Evolutionary conservation across 495 filamentous ascomycete genomes (phyloP), one percentile per base, ranked within the genome.

Genomic region (Apodospora peruviana): DNA sequence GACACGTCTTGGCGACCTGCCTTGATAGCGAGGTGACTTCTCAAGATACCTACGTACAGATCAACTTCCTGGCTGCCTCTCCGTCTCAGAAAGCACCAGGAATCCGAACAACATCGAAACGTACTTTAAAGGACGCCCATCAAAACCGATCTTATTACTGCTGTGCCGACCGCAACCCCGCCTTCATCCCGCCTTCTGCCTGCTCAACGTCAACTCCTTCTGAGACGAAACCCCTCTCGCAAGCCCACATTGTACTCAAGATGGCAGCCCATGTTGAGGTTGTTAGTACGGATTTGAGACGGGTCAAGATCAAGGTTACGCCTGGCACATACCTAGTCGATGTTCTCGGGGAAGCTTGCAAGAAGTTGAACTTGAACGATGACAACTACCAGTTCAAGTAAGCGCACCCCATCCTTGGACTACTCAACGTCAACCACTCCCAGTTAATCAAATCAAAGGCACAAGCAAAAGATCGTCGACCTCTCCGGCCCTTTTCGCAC

Each of bases 181-280:
- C 44, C 41, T n/a, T 20, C 20, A 27, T 32, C 41, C 21, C 25
- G n/a, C 16, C 25, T 34, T 14, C 12, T 1, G 35, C 1, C 43
- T 35, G 12, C 18, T 3, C 3, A 9, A 21, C 5, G 12, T 5
- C 12, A 34, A 8, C 25, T 19, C 39, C n/a, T n/a, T n/a, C n/a
- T n/a, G n/a, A n/a, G n/a, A n/a, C n/a, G n/a, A n/a, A n/a, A n/a
- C n/a, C n/a, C n/a, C n/a, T n/a, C n/a, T n/a, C n/a, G n/a, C n/a
- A n/a, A n/a, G n/a, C n/a, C n/a, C n/a, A n/a, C n/a, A n/a, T n/a
- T n/a, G n/a, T n/a, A n/a, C 2, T 18, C 29, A 38, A n/a, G 14
- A 95, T 96, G 88, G 83, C 88, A 50, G 85, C 91, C 27, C 87
- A 93, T 64, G 87, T 98, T 48, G 83, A 91, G 52, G 87, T 98